Conservation (phyloP, 2,329 filamentous ascomycete genomes). For the Exophiala spinifera region DNA sequence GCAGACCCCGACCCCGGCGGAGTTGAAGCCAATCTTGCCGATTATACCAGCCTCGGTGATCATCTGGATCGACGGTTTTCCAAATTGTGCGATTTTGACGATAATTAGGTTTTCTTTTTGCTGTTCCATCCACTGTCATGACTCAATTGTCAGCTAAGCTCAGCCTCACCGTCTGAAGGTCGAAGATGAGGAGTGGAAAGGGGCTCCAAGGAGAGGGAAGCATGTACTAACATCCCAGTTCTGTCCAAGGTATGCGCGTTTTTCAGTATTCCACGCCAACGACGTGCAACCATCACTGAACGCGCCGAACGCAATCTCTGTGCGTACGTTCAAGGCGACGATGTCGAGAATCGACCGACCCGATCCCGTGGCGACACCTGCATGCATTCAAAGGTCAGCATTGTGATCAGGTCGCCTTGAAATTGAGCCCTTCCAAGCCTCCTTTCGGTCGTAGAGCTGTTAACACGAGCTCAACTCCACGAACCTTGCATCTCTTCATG, state of each 20-base stretch:
- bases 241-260: slow-evolving; percentile 45
- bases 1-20: slow-evolving; percentile 50
- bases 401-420: not conserved
- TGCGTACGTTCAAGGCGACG: slow-evolving; percentile 57
- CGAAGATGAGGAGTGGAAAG: not conserved
- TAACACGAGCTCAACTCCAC: too few relatives aligned
- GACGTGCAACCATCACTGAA: slow-evolving; percentile 58
- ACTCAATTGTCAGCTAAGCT: too few relatives aligned
- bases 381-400: not conserved
- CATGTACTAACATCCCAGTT: slow-evolving; percentile 50
- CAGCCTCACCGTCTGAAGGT: not conserved
- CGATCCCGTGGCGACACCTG: slow-evolving; percentile 53
- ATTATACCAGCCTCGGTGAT: slow-evolving; percentile 55
- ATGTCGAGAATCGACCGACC: slow-evolving; percentile 47
- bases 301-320: slow-evolving; percentile 56
- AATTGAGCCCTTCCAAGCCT: not conserved
- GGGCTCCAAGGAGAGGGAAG: slow-evolving; percentile 35
- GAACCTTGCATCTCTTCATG: slow-evolving; percentile 29
- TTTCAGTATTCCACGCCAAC: slow-evolving; percentile 47
- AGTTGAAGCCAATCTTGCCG: slow-evolving; percentile 57
- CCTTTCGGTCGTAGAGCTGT: not conserved
- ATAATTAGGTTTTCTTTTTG: slow-evolving; percentile 51
- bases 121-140: slow-evolving; percentile 40
- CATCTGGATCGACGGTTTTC: slow-evolving; percentile 50
- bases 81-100: slow-evolving; percentile 43